A percentile compares a stretch with the other conserved stretches of the same genome.
These are phyloP conservation scores for Fragilaria crotonensis DNA, from an alignment of 108 stramenopile species.

Conservation along the genomic window DNA sequence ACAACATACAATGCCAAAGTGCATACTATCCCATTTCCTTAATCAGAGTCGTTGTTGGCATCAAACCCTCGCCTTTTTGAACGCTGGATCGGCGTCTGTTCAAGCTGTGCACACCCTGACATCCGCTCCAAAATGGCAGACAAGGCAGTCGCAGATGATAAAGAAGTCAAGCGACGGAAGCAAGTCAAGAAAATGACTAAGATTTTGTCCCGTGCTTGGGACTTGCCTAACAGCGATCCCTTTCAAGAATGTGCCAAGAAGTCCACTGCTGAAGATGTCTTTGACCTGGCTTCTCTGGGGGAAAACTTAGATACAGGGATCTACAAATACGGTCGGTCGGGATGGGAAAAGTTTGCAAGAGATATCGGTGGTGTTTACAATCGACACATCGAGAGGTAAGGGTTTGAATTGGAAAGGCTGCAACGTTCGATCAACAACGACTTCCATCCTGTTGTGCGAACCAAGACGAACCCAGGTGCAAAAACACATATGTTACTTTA, in stretches of 20 bases:
- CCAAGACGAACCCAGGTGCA: too few relatives aligned
- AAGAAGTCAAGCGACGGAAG: conserved; percentile 60
- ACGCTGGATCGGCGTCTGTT: too few relatives aligned
- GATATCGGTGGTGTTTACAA: conserved; percentile 81
- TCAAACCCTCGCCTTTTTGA: too few relatives aligned
- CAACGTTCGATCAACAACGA: too few relatives aligned
- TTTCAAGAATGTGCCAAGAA: conserved; percentile 43
- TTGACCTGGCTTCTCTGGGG: conserved; percentile 53
- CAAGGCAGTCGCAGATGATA: conserved; percentile 26
- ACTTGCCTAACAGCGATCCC: conserved; percentile 42
- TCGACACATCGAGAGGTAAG: conserved; percentile 65
- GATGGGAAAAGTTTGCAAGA: conserved; percentile 75
- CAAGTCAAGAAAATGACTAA: conserved; percentile 66
- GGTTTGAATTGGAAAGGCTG: conserved; percentile 1
- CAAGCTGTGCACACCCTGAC: too few relatives aligned
- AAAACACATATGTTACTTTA: too few relatives aligned
- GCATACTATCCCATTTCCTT: too few relatives aligned
- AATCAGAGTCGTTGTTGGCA: too few relatives aligned
- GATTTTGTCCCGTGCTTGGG: conserved; percentile 66
- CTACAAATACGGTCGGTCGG: conserved; percentile 58
- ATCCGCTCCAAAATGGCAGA: neutral
- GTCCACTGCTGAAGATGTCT: conserved; percentile 7
- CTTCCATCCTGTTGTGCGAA: too few relatives aligned
- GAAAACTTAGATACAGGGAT: conserved; percentile 57
- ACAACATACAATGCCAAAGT: too few relatives aligned